phyloP scores from a whole-genome alignment of 2,329 filamentous ascomycete genomes.

The Diaporthe batatas region DNA sequence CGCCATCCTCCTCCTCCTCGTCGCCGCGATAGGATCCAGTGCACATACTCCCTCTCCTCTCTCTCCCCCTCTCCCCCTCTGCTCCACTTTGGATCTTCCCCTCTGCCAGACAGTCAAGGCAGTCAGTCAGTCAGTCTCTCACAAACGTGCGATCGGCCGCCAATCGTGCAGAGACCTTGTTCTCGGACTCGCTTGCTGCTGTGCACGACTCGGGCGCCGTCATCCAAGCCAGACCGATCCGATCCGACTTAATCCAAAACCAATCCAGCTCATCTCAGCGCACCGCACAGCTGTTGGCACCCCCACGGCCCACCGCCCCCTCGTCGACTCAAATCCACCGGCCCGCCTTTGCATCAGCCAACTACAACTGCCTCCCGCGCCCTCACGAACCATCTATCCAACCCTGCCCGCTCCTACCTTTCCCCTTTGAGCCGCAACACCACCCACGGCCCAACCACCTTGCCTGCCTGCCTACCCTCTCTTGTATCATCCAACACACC shows the following conservation, averaged over 20 bases:
- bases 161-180: slow-evolving; percentile 25
- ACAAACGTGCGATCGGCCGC: slow-evolving; percentile 19
- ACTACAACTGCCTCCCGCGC: slow-evolving; percentile 14
- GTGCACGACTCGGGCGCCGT: neutral
- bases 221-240: slow-evolving; percentile 14
- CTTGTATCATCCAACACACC: slow-evolving; percentile 27
- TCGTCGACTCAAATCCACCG: slow-evolving; percentile 8
- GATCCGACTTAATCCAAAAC: slow-evolving; percentile 28
- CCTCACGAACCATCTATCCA: slow-evolving; percentile 17
- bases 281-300: neutral
- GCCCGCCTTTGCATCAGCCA: slow-evolving; percentile 6
- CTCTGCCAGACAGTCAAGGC: neutral
- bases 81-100: neutral
- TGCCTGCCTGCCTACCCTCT: slow-evolving; percentile 5
- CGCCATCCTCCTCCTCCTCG: slow-evolving; percentile 16
- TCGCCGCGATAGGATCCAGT: slow-evolving; percentile 20
- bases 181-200: slow-evolving; percentile 28
- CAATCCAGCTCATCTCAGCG: slow-evolving; percentile 16
- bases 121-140: neutral
- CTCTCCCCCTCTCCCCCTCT: neutral
- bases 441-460: slow-evolving; percentile 26
- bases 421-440: slow-evolving; percentile 30
- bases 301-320: slow-evolving; percentile 32
- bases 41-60: neutral
- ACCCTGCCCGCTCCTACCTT: slow-evolving; percentile 19